These are phyloP conservation scores for Rhizophagus sp. DNA, from an alignment of 192 early-diverging fungal species.

Conservation along the genomic window DNA sequence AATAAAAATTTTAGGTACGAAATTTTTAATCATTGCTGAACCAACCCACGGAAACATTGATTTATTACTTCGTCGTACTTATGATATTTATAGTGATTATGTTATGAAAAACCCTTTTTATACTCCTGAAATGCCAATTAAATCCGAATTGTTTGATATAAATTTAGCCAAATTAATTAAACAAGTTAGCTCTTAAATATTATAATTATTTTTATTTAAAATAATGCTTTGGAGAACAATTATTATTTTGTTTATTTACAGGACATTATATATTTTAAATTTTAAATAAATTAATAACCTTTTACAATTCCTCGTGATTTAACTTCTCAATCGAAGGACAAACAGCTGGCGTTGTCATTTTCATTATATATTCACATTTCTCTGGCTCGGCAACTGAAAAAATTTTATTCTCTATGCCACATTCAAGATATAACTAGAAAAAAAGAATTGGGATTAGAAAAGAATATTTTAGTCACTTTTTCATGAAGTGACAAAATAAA, in stretches of 20 bases:
- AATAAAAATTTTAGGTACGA: constrained; percentile 65
- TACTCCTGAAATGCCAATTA: constrained; percentile 98
- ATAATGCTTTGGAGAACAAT: no score
- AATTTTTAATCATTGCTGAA: constrained; percentile 92
- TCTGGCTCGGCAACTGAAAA: constrained; percentile 80
- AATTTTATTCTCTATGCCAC: constrained; percentile 70
- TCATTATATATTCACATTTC: constrained; percentile 90
- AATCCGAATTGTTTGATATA: constrained; percentile 91
- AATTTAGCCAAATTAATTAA: constrained; percentile 72
- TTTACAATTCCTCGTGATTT: constrained; percentile 24
- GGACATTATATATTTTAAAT: no score
- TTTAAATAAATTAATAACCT: not conserved
- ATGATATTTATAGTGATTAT: constrained; percentile 92
- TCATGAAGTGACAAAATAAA: no score
- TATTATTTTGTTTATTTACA: no score
- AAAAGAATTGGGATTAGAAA: constrained; percentile 35
- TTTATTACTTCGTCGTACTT: constrained; percentile 63
- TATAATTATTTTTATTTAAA: not conserved
- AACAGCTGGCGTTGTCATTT: constrained; percentile 77
- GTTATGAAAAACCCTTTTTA: constrained; percentile 99
- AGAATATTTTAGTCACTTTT: no score
- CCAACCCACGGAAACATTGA: constrained; percentile 74
- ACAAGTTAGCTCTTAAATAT: constrained; percentile 29
- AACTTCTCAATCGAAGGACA: constrained; percentile 46
- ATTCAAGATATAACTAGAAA: constrained; percentile 59